Evolutionary conservation across 352 stramenopile genomes (phyloP), one percentile per base, ranked within the genome.

Genomic region (Globisporangium echinulatum): DNA sequence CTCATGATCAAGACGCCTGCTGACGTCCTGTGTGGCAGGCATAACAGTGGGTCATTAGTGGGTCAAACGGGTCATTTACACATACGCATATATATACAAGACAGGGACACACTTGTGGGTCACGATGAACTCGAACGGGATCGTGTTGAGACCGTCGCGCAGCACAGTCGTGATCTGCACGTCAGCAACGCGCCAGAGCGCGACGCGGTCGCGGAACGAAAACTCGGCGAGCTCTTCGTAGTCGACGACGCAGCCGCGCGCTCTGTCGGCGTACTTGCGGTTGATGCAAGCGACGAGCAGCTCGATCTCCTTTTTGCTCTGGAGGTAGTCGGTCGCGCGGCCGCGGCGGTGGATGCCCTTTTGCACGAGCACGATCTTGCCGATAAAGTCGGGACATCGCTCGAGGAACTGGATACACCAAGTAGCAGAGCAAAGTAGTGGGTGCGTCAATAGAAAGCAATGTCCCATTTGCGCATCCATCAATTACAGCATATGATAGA

Each of bases 1-100:
- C 94, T 98, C n/a, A 99, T 68, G 56, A 99, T 97, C 42, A 97
- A 72, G 2, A 98, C 75, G 8, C 96, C 94, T 6, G 83, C 66
- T 1, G 77, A 82, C 1, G 70, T 87, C 61, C 77, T 85, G 25
- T 3, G 25, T 33, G 25, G 25, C 25, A 33, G 25, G 25, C 25
- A 33, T 33, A 33, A 33, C 25, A 33, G 25, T 33, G 25, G 25
- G 2, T 33, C 25, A 33, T 33, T 3, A 3, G 25, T 33, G 25
- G 1, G 25, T 33, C 25, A 3, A 33, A 33, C 25, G 25, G 25
- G 25, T 33, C 25, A 33, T 33, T 3, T 3, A 33, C 25, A 33
- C 25, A 33, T 33, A 33, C 25, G 25, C 25, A 33, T 33, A 33
- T 33, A 33, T 33, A 33, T 33, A 33, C n/a, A 52, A 44, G 38